These are phyloP conservation scores for Tolypocladium ovalisporum DNA, from an alignment of 2,329 filamentous ascomycete species.

Conservation along the genomic window DNA sequence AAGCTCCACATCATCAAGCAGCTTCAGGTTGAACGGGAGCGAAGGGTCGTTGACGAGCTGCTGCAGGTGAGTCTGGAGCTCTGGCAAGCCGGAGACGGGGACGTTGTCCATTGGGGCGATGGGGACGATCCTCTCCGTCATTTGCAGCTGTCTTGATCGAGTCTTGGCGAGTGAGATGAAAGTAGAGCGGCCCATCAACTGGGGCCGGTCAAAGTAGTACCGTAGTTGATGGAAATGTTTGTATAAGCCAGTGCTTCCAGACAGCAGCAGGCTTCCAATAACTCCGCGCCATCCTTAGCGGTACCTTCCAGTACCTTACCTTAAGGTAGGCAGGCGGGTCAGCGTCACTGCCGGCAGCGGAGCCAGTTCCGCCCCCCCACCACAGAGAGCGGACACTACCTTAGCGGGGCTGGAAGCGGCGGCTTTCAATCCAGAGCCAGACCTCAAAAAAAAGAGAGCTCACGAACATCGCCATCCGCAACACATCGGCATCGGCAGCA, in stretches of 20 bases:
- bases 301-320: no score
- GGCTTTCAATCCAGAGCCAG: not conserved
- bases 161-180: not conserved
- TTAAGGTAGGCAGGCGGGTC: not conserved
- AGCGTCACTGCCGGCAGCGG: not conserved
- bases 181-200: not conserved
- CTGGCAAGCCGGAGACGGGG: constrained; percentile 40
- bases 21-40: constrained; percentile 30
- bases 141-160: constrained; percentile 2
- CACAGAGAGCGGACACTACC: not conserved
- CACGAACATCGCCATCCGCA: not conserved
- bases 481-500: not conserved
- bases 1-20: constrained; percentile 49
- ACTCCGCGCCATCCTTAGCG: not conserved
- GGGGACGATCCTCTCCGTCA: constrained; percentile 22
- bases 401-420: not conserved
- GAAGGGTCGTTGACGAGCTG: constrained; percentile 33
- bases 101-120: constrained; percentile 26
- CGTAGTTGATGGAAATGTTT: no score
- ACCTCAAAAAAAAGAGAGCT: not conserved
- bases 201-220: no score
- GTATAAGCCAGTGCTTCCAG: not conserved
- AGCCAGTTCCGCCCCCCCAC: not conserved
- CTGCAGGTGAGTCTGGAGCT: constrained; percentile 43
- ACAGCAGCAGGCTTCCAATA: not conserved